These are phyloP conservation scores for Cryptosporidium ryanae DNA, from an alignment of 169 alveolate genomes.

Conservation along the genomic window DNA sequence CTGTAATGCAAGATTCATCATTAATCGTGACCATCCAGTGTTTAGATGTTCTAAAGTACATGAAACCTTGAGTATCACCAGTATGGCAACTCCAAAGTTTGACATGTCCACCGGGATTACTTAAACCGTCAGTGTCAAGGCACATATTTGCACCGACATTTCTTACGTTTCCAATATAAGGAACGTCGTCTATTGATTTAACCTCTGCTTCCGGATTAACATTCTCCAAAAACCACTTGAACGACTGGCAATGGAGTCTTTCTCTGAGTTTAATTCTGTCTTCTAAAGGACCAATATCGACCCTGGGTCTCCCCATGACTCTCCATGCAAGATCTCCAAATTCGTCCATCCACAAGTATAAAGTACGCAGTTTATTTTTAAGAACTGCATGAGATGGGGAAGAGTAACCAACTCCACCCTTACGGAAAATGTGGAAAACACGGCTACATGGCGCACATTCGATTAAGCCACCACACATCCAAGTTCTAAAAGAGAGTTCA, in stretches of 20 bases:
- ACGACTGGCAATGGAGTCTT: slow-evolving; percentile 66
- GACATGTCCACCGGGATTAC: slow-evolving; percentile 66
- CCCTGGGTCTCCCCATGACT: slow-evolving; percentile 73
- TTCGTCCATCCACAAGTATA: slow-evolving; percentile 80
- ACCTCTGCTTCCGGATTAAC: slow-evolving; percentile 80
- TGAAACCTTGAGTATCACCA: slow-evolving; percentile 72
- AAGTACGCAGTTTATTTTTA: slow-evolving; percentile 77
- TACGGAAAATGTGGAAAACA: slow-evolving; percentile 79
- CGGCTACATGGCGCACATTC: slow-evolving; percentile 82
- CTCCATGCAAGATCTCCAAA: slow-evolving; percentile 74
- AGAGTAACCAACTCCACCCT: slow-evolving; percentile 81
- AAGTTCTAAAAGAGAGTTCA: slow-evolving; percentile 79
- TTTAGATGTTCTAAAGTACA: slow-evolving; percentile 76
- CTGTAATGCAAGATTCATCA: slow-evolving; percentile 79
- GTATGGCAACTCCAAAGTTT: slow-evolving; percentile 69
- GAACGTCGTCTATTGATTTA: slow-evolving; percentile 78
- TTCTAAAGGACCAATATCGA: slow-evolving; percentile 60
- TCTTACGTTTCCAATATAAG: slow-evolving; percentile 76
- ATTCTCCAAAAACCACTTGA: slow-evolving; percentile 80
- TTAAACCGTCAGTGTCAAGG: slow-evolving; percentile 55
- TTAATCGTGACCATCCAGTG: slow-evolving; percentile 79
- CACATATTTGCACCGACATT: slow-evolving; percentile 67
- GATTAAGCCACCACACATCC: slow-evolving; percentile 84
- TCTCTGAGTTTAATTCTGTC: slow-evolving; percentile 63
- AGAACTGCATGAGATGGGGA: slow-evolving; percentile 76